Percentiles rank a stretch among this genome's conserved stretches.
phyloP scores from a whole-genome alignment of 2,329 filamentous ascomycete species.

The Capronia epimyces region DNA sequence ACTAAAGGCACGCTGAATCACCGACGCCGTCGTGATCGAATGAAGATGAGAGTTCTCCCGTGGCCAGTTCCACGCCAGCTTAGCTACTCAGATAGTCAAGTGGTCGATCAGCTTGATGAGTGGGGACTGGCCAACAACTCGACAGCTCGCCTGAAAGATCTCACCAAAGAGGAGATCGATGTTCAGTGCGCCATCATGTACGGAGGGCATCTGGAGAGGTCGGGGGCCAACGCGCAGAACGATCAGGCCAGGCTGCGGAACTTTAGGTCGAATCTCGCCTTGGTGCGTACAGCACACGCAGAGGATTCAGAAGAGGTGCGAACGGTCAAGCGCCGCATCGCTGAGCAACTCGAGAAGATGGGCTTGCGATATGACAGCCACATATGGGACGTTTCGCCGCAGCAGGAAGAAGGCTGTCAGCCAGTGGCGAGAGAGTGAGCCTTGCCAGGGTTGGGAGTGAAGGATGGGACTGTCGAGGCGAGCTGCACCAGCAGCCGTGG shows the following conservation, averaged over 20 bases:
- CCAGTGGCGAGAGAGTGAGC: too few relatives aligned
- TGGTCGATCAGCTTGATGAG: conserved; percentile 4
- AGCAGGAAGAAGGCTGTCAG: too few relatives aligned
- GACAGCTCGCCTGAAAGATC: conserved; percentile 3
- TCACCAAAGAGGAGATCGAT: conserved; percentile 14
- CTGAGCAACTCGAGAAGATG: conserved; percentile 7
- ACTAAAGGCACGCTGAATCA: conserved; percentile 14
- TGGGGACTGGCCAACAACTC: conserved; percentile 5
- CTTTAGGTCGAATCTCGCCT: conserved; percentile 4
- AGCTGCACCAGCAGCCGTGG: too few relatives aligned
- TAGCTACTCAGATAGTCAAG: conserved; percentile 14
- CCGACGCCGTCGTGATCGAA: conserved; percentile 17
- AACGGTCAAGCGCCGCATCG: conserved; percentile 5
- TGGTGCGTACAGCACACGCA: conserved; percentile 7
- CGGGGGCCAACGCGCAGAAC: conserved; percentile 8
- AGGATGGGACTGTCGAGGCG: neutral
- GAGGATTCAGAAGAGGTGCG: conserved; percentile 12
- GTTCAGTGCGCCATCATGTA: conserved; percentile 17
- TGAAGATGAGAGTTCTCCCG: conserved; percentile 13
- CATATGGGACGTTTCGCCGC: conserved; percentile 1
- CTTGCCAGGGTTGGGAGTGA: too few relatives aligned
- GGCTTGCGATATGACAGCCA: conserved; percentile 1
- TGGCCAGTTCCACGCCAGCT: conserved; percentile 12
- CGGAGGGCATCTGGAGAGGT: conserved; percentile 15
- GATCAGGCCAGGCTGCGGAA: conserved; percentile 1